Conservation (phyloP, 441 rosid species). For the Daphne laureola region DNA sequence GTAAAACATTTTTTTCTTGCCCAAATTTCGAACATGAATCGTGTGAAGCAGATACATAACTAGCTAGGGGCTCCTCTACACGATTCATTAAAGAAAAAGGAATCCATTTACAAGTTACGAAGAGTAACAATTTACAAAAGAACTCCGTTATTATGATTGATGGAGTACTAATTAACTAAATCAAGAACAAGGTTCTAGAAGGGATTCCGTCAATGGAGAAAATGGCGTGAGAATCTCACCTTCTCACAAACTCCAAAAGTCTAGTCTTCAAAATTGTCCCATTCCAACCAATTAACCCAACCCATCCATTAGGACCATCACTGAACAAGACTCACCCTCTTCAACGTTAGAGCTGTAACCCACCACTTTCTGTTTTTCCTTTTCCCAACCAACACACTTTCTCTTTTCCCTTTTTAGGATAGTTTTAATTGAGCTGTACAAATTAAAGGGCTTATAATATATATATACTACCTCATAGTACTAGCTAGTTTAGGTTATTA, state of each 20-base stretch:
- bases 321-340: constrained; percentile 12
- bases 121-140: constrained; percentile 10
- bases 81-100: too few species aligned
- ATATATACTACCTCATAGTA: too few species aligned
- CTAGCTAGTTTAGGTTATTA: constrained; percentile 13
- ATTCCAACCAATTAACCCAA: constrained; percentile 7
- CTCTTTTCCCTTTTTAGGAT: background rate
- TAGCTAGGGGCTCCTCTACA: too few species aligned
- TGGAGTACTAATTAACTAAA: background rate
- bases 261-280: constrained; percentile 14
- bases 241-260: background rate
- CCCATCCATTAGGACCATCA: background rate
- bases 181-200: constrained; percentile 10
- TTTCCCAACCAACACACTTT: background rate
- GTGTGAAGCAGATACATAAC: too few species aligned
- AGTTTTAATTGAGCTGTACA: constrained; percentile 24
- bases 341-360: constrained; percentile 24
- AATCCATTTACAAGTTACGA: too few species aligned
- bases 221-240: constrained; percentile 4
- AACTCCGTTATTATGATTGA: background rate
- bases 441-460: background rate
- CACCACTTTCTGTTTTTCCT: constrained; percentile 6
- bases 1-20: too few species aligned
- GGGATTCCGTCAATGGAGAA: background rate
- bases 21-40: too few species aligned